These are phyloP conservation scores for Torulaspora indica DNA, from an alignment of 805 yeast genomes.

Conservation along the genomic window DNA sequence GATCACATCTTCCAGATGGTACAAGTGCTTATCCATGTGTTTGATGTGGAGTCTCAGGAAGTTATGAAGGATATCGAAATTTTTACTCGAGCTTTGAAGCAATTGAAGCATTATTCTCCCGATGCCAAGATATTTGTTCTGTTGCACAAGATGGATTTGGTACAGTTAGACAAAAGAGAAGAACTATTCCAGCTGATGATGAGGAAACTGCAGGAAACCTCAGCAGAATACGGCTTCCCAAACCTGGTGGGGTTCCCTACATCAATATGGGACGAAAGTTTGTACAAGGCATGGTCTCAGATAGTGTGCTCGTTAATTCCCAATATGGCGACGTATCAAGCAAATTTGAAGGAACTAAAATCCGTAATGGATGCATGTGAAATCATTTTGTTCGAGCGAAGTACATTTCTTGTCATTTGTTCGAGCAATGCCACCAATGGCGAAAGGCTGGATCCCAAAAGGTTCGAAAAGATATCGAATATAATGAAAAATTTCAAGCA, in stretches of 20 bases:
- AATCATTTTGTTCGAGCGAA: conserved; percentile 84
- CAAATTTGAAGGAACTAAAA: conserved; percentile 67
- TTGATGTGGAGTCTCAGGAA: conserved; percentile 90
- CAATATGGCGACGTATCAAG: conserved; percentile 76
- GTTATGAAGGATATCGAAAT: conserved; percentile 91
- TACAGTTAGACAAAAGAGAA: conserved; percentile 77
- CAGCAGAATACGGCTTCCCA: conserved; percentile 61
- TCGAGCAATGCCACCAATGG: conserved; percentile 33
- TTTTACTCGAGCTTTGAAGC: conserved; percentile 75
- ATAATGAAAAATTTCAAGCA: conserved; percentile 93
- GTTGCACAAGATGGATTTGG: conserved; percentile 94
- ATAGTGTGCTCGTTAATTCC: conserved; percentile 94
- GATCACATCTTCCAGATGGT: conserved; percentile 94
- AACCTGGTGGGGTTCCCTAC: conserved; percentile 83
- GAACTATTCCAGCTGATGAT: conserved; percentile 81
- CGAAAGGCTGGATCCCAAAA: conserved; percentile 66
- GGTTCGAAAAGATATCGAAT: conserved; percentile 90
- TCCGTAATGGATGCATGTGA: conserved; percentile 77
- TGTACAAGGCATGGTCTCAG: conserved; percentile 95
- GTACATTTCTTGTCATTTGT: conserved; percentile 71
- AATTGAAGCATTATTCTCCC: conserved; percentile 79
- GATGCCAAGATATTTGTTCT: conserved; percentile 87
- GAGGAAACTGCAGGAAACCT: conserved; percentile 70
- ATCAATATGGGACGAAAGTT: conserved; percentile 93
- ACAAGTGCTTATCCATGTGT: conserved; percentile 91